Evolutionary conservation across 139 green algal species (phyloP), one percentile per base, ranked within the genome.

Genomic region (Raphidocelis subcapitata): DNA sequence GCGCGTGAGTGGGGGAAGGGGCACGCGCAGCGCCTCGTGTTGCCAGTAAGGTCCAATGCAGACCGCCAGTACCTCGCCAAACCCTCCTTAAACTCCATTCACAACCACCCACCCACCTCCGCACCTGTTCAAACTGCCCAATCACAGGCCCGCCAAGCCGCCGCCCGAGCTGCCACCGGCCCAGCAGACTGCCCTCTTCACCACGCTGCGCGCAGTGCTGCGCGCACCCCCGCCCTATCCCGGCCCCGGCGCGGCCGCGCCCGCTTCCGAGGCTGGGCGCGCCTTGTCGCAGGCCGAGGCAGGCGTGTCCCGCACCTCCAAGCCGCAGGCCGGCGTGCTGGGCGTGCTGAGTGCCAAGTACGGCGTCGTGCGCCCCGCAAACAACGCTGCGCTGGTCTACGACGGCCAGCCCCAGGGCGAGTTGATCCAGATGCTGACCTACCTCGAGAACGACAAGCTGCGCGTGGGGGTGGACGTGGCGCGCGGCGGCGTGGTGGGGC

Each of bases 201-300:
- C 23, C 29, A 44, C 62, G 67, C 55, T 74, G 67, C 55, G 56
- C 21, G 55, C 31, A 14, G 35, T 18, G 20, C 35, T 74, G n/a
- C 24, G n/a, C 46, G 41, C 31, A 65, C 23, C 62, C 49, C 26
- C 62, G 31, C 8, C 32, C 37, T 24, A 33, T 23, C 35, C 36
- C 18, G 31, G 10, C 5, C 23, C 2, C 14, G 14, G n/a, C 15
- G 46, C 46, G 16, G 35, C 55, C 44, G 33, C 67, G 46, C 29
- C 21, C 28, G 55, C 28, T 15, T 5, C 21, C n/a, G 55, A 16
- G 14, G 55, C 24, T 16, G 8, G 24, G 55, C 24, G 28, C 55
- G 24, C 18, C 55, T 21, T 28, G 5, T 23, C 14, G 55, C 55
- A 62, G 18, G 18, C n/a, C 55, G 18, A 62, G 23, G 18, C 16